A percentile compares a stretch with the other conserved stretches of the same genome.
Conservation (phyloP, 2,329 filamentous ascomycete genomes). For the Monosporascus sp. region DNA sequence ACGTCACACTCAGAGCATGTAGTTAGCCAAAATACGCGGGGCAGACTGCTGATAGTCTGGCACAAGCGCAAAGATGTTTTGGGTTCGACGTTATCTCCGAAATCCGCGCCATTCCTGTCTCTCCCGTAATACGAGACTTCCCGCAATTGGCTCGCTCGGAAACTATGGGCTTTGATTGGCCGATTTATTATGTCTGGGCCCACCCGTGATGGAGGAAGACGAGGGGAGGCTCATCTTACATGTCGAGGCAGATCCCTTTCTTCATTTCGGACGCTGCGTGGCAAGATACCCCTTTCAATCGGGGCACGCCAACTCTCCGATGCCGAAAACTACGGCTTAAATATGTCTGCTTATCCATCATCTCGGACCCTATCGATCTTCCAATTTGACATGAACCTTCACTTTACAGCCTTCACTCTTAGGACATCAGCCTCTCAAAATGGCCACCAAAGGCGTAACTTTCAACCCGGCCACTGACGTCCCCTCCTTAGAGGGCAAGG, state of each 20-base stretch:
- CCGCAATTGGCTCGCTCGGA: background rate
- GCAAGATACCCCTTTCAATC: no score
- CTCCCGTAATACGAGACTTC: background rate
- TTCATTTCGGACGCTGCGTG: background rate
- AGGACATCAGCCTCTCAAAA: background rate
- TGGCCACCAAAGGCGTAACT: background rate
- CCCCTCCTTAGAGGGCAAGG: conserved; percentile 28
- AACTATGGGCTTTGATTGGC: background rate
- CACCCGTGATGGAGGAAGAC: background rate
- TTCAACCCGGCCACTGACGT: conserved; percentile 25
- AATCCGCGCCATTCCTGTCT: background rate
- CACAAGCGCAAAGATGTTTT: no score
- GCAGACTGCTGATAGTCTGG: no score
- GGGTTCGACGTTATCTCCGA: background rate
- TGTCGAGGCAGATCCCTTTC: background rate
- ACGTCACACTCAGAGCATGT: no score
- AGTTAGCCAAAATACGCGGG: no score
- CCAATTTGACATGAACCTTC: background rate
- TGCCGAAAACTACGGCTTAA: background rate
- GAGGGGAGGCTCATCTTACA: background rate
- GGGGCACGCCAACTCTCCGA: background rate
- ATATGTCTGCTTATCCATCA: background rate
- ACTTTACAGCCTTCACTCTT: background rate
- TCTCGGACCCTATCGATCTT: background rate
- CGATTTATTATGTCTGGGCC: background rate